phyloP scores from a whole-genome alignment of 208 protist genomes.

The Wallacemonas sp. region DNA sequence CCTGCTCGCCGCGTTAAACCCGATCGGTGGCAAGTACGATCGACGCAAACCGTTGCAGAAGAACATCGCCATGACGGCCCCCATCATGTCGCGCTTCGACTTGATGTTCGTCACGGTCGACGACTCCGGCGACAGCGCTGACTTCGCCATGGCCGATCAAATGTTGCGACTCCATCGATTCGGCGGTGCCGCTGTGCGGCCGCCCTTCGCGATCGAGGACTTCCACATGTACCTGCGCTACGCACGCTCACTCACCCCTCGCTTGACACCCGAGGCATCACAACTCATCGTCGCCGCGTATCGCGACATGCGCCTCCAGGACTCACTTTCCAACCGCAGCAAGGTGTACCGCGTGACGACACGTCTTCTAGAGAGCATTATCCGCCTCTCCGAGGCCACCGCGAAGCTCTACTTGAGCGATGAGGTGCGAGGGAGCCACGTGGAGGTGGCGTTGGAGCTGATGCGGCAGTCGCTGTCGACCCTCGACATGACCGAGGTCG shows the following conservation, averaged over 20 bases:
- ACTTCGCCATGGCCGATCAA: constrained; percentile 97
- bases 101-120: constrained; percentile 99
- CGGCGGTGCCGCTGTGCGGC: constrained; percentile 60
- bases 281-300: constrained; percentile 92
- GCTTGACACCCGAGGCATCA: constrained; percentile 79
- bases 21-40: constrained; percentile 96
- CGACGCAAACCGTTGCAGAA: constrained; percentile 90
- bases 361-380: constrained; percentile 99
- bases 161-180: constrained; percentile 95
- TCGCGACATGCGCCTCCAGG: constrained; percentile 90
- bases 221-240: constrained; percentile 94
- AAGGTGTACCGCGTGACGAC: constrained; percentile 98
- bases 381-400: constrained; percentile 97
- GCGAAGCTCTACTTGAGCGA: constrained; percentile 95
- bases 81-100: constrained; percentile 99
- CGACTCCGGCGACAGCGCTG: constrained; percentile 94
- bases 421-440: constrained; percentile 78
- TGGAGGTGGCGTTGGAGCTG: constrained; percentile 84
- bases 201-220: constrained; percentile 80
- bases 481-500: constrained; percentile 87
- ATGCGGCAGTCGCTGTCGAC: constrained; percentile 91
- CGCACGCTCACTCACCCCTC: constrained; percentile 89
- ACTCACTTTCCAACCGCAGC: constrained; percentile 84
- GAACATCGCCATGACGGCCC: constrained; percentile 94
- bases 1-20: constrained; percentile 98